Base-by-base conservation (phyloP, 2,329 filamentous ascomycete genomes). In the Daldinia eschscholtzii region DNA sequence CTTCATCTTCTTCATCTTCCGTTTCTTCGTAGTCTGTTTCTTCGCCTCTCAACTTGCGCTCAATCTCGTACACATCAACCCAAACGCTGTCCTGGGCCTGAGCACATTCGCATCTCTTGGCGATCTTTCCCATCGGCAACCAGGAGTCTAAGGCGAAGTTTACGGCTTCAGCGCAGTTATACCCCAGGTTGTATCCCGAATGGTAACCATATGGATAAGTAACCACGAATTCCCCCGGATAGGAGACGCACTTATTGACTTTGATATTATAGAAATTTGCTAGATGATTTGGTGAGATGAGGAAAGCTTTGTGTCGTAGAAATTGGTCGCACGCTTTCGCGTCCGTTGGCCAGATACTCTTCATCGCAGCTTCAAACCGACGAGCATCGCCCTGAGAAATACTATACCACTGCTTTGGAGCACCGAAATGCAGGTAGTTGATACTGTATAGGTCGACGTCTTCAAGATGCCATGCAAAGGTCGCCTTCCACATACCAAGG, bases 391-490 rank as follows among this genome's bases (percentile, higher is more conserved):
- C 92, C 79, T 98, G 97, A 0, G 95, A 97, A 72, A 99, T 98
- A 80, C 94, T 98, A 82, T 99, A 99, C 96, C 96, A 99, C 80
- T 99, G 96, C 81, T 99, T 99, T 0, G 96, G 96, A 1, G 96
- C 96, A 61, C 96, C 96, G 79, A 99, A 99, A 78, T 99, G 96
- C 67, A 99, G 94, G 80, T 98, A 99, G 83, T 99, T 99, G 86
- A 99, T 99, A 79, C 94, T 98, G 88, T 99, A 99, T 4, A 99
- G 88, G 82, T 99, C 96, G 46, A 99, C 95, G 79, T 99, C 96
- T 79, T 99, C 96, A 60, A 99, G 83, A 86, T 99, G 96, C 96
- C 96, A 99, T 7, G 96, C 96, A 79, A 99, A 99, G 0, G 96
- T 98, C 12, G 96, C 95, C 81, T 98, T 98, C 96, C 96, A 99